Base-by-base conservation (phyloP, 352 stramenopile species). In the Phytophthora melonis region DNA sequence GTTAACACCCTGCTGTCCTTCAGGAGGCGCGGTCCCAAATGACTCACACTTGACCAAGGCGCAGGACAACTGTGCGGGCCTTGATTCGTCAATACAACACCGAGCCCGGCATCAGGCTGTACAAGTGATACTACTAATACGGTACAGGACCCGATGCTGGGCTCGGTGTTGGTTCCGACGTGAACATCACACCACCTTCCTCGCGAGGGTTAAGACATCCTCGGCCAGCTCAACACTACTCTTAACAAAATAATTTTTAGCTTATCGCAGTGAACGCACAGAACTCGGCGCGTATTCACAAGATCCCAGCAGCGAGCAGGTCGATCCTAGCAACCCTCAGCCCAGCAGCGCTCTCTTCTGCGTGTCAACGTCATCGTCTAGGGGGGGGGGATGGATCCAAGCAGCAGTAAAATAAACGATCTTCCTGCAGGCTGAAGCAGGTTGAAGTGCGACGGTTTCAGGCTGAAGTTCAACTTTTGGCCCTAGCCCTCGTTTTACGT, bases 401-500 rank as follows among this genome's bases (percentile, higher is more conserved):
- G 47, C 45, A 21, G 13, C 43, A 27, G 23, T 25, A 25, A 25
- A 27, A 18, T 25, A 25, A 25, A 25, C 19, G 43, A 69, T 64
- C 58, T 64, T 56, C 41, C n/a, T 50, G 43, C 43, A 49, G 53
- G 36, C 54, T 73, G 60, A 58, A 64, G 43, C 30, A 69, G 39
- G 60, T 66, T 75, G 68, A 75, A 75, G 68, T 32, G 39, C 55
- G 49, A 16, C 34, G 13, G 55, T 58, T 52, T 60, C 45, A 18
- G 56, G 34, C 56, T 62, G 53, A 71, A 75, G 54, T 75, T 75
- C 68, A 75, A 75, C 68, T 58, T 66, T 58, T 45, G 19, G 14
- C 64, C 70, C 69, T 72, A 68, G 8, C 52, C 63, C 57, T 45
- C 49, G 39, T 64, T 66, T 77, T 73, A 77, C 70, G 64, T 77